Conservation (phyloP, 2,329 filamentous ascomycete species). For the Lachnellula hyalina region DNA sequence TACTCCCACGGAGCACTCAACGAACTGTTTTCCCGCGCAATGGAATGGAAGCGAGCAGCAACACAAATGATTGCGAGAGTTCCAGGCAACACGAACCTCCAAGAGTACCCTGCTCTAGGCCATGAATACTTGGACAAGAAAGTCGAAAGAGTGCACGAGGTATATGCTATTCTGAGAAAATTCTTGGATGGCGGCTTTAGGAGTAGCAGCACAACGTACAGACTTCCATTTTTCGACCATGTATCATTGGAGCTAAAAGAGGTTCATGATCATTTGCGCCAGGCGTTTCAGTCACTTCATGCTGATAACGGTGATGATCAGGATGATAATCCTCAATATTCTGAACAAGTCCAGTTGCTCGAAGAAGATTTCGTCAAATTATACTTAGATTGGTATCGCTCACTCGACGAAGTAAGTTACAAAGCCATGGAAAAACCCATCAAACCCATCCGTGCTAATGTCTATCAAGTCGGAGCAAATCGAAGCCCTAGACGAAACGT, state of each 20-base stretch:
- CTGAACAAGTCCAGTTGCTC: not conserved
- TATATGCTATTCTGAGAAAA: not conserved
- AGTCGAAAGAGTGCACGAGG: not conserved
- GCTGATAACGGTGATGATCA: too few relatives aligned
- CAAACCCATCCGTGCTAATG: not conserved
- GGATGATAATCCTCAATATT: not conserved
- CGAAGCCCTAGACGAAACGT: not conserved
- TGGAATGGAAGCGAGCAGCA: slow-evolving; percentile 3
- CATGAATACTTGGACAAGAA: not conserved
- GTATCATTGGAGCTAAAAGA: not conserved
- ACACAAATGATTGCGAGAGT: not conserved
- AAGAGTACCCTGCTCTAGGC: not conserved
- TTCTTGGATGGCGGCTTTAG: not conserved
- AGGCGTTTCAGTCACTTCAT: too few relatives aligned
- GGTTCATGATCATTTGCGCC: too few relatives aligned
- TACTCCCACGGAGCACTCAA: slow-evolving; percentile 1
- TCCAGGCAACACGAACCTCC: not conserved
- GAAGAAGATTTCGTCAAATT: slow-evolving; percentile 5
- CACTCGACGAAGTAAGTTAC: slow-evolving; percentile 1
- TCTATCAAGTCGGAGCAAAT: not conserved
- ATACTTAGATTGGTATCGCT: slow-evolving; percentile 3
- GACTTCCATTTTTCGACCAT: not conserved
- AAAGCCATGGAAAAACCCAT: not conserved
- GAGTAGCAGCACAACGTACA: not conserved
- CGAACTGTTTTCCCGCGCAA: slow-evolving; percentile 7